Evolutionary conservation across 2,329 filamentous ascomycete species (phyloP).

Genomic region (Neonectria punicea): DNA sequence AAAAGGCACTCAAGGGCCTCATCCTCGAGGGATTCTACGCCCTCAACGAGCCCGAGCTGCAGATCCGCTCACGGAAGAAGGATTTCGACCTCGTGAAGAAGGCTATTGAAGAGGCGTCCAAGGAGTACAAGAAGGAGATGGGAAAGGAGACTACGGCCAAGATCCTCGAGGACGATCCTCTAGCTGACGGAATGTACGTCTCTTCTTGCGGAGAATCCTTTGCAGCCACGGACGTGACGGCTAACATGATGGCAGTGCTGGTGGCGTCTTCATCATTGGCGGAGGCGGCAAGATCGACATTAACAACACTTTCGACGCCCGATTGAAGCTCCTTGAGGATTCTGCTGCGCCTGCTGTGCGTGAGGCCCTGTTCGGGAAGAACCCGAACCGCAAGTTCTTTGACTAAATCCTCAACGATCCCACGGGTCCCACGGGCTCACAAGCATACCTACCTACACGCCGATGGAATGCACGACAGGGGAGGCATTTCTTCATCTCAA

Average conservation of each 20-base stretch:
- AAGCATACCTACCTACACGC: slow-evolving; percentile 27
- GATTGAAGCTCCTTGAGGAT: slow-evolving; percentile 84
- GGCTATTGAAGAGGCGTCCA: slow-evolving; percentile 78
- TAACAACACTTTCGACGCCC: slow-evolving; percentile 97
- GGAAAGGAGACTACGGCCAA: slow-evolving; percentile 75
- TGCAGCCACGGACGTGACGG: not conserved
- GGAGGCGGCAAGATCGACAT: slow-evolving; percentile 95
- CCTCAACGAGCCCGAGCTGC: slow-evolving; percentile 81
- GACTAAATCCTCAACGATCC: slow-evolving; percentile 67
- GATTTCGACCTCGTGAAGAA: slow-evolving; percentile 81
- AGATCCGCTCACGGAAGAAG: slow-evolving; percentile 79
- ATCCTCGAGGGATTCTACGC: slow-evolving; percentile 92
- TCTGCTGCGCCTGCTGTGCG: slow-evolving; percentile 87
- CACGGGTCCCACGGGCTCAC: slow-evolving; percentile 23
- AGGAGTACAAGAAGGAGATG: slow-evolving; percentile 85
- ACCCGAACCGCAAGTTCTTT: slow-evolving; percentile 94
- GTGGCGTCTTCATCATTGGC: slow-evolving; percentile 83
- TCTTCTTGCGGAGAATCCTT: not conserved
- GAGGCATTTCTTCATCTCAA: slow-evolving; percentile 34
- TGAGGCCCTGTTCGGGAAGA: slow-evolving; percentile 90
- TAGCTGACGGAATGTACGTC: slow-evolving; percentile 86
- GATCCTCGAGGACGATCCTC: slow-evolving; percentile 81
- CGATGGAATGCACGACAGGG: slow-evolving; percentile 33
- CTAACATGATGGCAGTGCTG: slow-evolving; percentile 69
- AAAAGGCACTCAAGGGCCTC: slow-evolving; percentile 79